Evolutionary conservation across 306 rosid genomes (phyloP).

Genomic region (Ammopiptanthus mongolicus): DNA sequence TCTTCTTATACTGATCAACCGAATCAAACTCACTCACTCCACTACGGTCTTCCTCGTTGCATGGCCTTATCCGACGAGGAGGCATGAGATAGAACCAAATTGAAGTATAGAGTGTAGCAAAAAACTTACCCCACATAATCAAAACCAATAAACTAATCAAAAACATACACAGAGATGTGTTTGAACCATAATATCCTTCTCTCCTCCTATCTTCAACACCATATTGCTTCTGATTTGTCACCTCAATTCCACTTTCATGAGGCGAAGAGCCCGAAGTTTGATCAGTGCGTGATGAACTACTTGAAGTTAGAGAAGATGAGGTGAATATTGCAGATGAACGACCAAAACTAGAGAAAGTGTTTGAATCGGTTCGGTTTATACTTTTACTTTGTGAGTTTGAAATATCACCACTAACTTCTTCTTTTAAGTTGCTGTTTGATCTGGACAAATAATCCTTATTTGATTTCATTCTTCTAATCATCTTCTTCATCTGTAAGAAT

Average conservation of each 20-base stretch:
- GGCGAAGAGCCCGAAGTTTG: background rate
- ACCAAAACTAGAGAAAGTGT: background rate
- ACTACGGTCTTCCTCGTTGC: background rate
- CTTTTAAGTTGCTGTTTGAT: background rate
- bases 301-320: background rate
- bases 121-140: slow-evolving; percentile 28
- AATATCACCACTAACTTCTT: background rate
- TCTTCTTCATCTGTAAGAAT: slow-evolving; percentile 4
- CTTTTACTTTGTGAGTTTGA: background rate
- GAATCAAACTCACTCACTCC: background rate
- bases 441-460: background rate
- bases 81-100: slow-evolving; percentile 19
- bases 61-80: background rate
- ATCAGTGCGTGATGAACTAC: background rate
- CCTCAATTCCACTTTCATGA: background rate
- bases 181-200: background rate
- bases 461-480: background rate
- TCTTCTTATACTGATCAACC: background rate
- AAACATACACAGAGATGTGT: background rate
- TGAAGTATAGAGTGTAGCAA: slow-evolving; percentile 18
- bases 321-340: background rate
- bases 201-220: background rate
- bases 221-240: background rate
- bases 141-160: slow-evolving; percentile 18
- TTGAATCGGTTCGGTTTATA: background rate